Evolutionary conservation across 345 rosid species (phyloP).

Genomic region (Gossypium arboreum): DNA sequence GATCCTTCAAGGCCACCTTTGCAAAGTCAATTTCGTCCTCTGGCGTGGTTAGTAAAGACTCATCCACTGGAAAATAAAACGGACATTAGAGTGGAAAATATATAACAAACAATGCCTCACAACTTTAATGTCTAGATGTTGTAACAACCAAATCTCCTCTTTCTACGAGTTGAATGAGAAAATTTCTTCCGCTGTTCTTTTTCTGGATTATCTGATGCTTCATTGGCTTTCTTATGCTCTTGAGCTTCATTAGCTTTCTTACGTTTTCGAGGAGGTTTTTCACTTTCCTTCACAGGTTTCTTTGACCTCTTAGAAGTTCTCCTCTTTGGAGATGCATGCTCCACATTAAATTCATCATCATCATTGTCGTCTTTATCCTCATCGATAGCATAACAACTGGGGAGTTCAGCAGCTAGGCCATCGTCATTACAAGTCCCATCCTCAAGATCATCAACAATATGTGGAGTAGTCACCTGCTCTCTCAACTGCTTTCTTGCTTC

Average conservation of each 20-base stretch:
- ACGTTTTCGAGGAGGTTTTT: conserved; percentile 35
- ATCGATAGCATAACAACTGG: conserved; percentile 20
- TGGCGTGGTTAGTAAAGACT: conserved; percentile 48
- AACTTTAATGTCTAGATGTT: background rate
- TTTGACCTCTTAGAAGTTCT: conserved; percentile 32
- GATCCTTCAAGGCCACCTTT: conserved; percentile 58
- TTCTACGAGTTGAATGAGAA: conserved; percentile 66
- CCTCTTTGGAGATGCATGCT: conserved; percentile 28
- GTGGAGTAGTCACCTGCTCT: conserved; percentile 12
- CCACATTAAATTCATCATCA: conserved; percentile 22
- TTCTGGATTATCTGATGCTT: conserved; percentile 32
- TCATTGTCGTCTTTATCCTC: conserved; percentile 21
- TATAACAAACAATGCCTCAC: conserved; percentile 1
- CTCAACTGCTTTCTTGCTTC: conserved; percentile 1
- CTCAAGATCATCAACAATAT: conserved; percentile 35
- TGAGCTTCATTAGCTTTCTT: background rate
- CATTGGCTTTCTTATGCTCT: conserved; percentile 24
- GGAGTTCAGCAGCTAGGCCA: conserved; percentile 24
- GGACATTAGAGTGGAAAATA: background rate
- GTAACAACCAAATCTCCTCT: conserved; percentile 49
- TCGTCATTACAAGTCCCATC: conserved; percentile 31
- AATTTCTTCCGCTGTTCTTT: conserved; percentile 56
- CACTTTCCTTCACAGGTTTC: conserved; percentile 29
- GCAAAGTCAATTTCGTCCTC: conserved; percentile 67
- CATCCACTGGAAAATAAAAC: conserved; percentile 40